Evolutionary conservation across 352 stramenopile genomes (phyloP), one percentile per base, ranked within the genome.

Genomic region (Pythium chondricola): DNA sequence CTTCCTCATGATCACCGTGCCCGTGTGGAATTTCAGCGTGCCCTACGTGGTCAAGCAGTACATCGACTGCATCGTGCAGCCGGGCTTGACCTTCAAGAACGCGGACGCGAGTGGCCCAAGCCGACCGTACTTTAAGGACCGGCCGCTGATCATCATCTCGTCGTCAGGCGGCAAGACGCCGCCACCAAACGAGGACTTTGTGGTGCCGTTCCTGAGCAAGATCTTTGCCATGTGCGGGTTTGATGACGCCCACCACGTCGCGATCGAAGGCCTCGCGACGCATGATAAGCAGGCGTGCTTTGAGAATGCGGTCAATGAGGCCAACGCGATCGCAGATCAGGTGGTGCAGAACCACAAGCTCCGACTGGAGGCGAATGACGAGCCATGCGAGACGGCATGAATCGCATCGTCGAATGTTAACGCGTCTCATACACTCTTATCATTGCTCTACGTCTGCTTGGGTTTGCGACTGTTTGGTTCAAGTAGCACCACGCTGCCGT

Each of bases 31-130:
- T 56, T 83, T 83, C 49, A 85, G 71, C 32, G 68, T 87, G 20
- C 79, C 75, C 3, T 87, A 85, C 63, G 72, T 83, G 43, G 61
- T 90, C 48, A 90, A 88, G 72, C 79, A 88, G 63, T 90, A 88
- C 58, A 88, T 87, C 37, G 74, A 88, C 52, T 90, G 79, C 58
- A 80, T 86, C 37, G 69, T 88, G 42, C 75, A 88, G 50, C 71
- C 74, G 1, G 75, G 71, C 1, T 43, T 90, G 42, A 90, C 75
- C 10, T 87, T 85, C 66, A 65, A 65, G 27, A 71, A 88, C 40
- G 75, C 79, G 39, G 71, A 90, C 46, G 71, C 64, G 30, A 63
- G 64, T 21, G 72, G 75, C 0, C 73, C 75, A 8, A 83, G 64
- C 18, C 65, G 75, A 7, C 76, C 74, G 27, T 87, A 67, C 53